Conservation (phyloP, 2,329 filamentous ascomycete genomes). For the Colletotrichum endophyticum region DNA sequence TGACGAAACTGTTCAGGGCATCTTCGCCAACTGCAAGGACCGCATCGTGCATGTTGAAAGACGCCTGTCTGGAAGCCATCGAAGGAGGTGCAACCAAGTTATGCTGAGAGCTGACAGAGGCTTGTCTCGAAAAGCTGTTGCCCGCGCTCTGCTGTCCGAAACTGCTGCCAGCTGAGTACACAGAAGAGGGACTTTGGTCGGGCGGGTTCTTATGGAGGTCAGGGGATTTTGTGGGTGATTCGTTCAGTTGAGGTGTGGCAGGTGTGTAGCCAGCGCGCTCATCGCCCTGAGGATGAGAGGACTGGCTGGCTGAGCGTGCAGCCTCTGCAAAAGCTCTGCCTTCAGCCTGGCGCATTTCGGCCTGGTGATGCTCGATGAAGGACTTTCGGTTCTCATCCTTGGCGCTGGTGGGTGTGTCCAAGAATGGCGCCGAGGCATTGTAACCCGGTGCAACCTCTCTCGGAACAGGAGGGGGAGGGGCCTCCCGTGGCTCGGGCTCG, state of each 20-base stretch:
- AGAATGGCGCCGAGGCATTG: conserved; percentile 42
- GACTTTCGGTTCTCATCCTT: conserved; percentile 61
- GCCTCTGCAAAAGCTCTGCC: conserved; percentile 63
- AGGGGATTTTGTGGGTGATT: conserved; percentile 26
- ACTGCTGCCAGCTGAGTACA: conserved; percentile 24
- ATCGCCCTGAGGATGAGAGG: conserved; percentile 32
- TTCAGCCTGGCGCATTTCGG: conserved; percentile 66
- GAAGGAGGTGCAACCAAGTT: conserved; percentile 29
- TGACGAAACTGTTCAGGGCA: conserved; percentile 72
- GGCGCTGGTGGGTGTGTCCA: conserved; percentile 41
- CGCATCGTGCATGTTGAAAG: conserved; percentile 47
- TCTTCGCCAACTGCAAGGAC: conserved; percentile 60
- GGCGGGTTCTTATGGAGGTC: conserved; percentile 23
- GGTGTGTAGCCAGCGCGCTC: conserved; percentile 22
- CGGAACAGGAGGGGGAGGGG: conserved; percentile 11
- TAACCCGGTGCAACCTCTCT: conserved; percentile 34
- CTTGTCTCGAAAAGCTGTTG: conserved; percentile 18
- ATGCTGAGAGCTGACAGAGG: conserved; percentile 16
- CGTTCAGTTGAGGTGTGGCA: conserved; percentile 30
- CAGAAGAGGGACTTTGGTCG: conserved; percentile 46
- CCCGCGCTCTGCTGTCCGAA: conserved; percentile 5
- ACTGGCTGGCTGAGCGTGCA: conserved; percentile 33
- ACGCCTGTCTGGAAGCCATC: conserved; percentile 29
- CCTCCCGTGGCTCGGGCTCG: background rate
- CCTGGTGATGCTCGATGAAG: conserved; percentile 63